These are phyloP conservation scores for Sisymbrium altissimum DNA, from an alignment of 345 rosid species.

Conservation along the genomic window DNA sequence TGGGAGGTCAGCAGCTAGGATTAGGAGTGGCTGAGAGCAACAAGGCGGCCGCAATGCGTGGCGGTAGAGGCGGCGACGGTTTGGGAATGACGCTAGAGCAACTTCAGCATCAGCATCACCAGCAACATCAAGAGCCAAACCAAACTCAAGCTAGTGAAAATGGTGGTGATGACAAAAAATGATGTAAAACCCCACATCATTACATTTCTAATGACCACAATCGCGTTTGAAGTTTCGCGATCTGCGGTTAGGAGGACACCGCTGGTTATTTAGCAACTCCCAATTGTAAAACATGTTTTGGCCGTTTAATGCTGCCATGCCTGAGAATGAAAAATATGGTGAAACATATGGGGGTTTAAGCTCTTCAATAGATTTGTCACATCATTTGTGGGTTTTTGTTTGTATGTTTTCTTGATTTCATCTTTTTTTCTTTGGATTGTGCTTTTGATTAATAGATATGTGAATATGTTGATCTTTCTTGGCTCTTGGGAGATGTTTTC, in stretches of 20 bases:
- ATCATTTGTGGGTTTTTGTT: constrained; percentile 4
- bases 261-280: background rate
- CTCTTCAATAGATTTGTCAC: constrained; percentile 17
- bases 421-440: constrained; percentile 15
- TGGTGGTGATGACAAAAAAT: constrained; percentile 50
- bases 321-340: constrained; percentile 15
- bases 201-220: background rate
- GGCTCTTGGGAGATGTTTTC: background rate
- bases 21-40: constrained; percentile 51
- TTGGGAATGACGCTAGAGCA: constrained; percentile 64
- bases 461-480: constrained; percentile 16
- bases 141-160: constrained; percentile 43
- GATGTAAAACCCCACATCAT: background rate
- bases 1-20: constrained; percentile 67
- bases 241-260: background rate
- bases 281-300: constrained; percentile 13
- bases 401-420: constrained; percentile 1
- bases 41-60: constrained; percentile 50
- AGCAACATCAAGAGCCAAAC: constrained; percentile 41
- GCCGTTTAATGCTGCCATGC: background rate
- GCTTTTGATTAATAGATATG: constrained; percentile 10
- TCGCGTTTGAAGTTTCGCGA: background rate
- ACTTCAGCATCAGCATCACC: constrained; percentile 43
- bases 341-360: constrained; percentile 7
- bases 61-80: constrained; percentile 36